phyloP scores from a whole-genome alignment of 805 yeast genomes.

The Wickerhamomyces sydowiorum region DNA sequence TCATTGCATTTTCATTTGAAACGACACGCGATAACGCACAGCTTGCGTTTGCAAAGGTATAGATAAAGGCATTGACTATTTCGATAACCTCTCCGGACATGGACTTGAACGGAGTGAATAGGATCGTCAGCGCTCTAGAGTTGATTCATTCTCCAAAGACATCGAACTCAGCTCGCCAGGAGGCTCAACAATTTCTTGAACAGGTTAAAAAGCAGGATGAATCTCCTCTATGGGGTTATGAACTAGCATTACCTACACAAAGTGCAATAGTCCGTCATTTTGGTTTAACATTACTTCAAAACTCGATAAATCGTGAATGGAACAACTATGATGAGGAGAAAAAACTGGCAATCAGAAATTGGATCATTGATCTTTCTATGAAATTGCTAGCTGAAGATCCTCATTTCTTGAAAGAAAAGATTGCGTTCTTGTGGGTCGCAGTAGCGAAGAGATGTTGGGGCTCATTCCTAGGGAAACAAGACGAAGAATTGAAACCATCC shows the following conservation, averaged over 20 bases:
- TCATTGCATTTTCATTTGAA: too few relatives aligned
- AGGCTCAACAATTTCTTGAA: conserved; percentile 67
- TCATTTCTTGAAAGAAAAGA: conserved; percentile 81
- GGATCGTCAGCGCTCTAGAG: conserved; percentile 73
- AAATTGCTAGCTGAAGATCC: conserved; percentile 66
- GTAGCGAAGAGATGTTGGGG: conserved; percentile 94
- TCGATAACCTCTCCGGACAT: too few relatives aligned
- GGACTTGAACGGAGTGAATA: conserved; percentile 66
- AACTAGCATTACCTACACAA: conserved; percentile 60
- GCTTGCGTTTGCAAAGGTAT: too few relatives aligned
- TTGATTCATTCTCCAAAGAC: conserved; percentile 65
- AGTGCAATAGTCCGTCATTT: conserved; percentile 80
- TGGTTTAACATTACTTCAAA: conserved; percentile 76
- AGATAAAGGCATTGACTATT: too few relatives aligned
- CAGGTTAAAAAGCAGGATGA: conserved; percentile 70
- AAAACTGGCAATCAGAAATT: conserved; percentile 63
- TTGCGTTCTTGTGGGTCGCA: conserved; percentile 88
- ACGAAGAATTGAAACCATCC: conserved; percentile 31
- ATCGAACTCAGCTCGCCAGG: conserved; percentile 48
- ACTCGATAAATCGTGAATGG: conserved; percentile 56
- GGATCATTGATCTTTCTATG: conserved; percentile 77
- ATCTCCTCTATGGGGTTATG: conserved; percentile 90
- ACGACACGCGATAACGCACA: too few relatives aligned
- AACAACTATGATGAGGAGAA: conserved; percentile 52
- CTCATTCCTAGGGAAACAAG: conserved; percentile 39